phyloP scores from a whole-genome alignment of 768 basidiomycete species.

The Amanita inopinata region DNA sequence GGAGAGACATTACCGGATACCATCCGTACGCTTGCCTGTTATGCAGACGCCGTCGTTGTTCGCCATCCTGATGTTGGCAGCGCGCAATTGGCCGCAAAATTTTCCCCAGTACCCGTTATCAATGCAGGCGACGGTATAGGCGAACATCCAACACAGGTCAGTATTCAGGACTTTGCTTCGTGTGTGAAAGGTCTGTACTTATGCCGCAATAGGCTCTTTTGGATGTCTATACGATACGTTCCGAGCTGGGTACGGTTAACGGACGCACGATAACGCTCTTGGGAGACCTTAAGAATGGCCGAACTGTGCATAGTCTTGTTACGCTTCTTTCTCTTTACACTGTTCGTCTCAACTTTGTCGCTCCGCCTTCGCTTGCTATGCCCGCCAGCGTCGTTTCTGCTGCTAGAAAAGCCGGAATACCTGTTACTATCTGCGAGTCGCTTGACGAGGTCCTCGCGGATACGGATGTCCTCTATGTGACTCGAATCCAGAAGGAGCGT shows the following conservation, averaged over 20 bases:
- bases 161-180: conserved; percentile 14
- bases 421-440: conserved; percentile 73
- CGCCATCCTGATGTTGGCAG: conserved; percentile 93
- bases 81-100: conserved; percentile 93
- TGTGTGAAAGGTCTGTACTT: conserved; percentile 3
- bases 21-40: conserved; percentile 88
- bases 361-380: conserved; percentile 82
- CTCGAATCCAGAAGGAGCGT: conserved; percentile 91
- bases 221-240: conserved; percentile 92
- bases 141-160: conserved; percentile 91
- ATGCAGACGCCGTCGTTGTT: conserved; percentile 89
- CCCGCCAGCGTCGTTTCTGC: conserved; percentile 75
- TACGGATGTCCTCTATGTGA: conserved; percentile 96
- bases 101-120: conserved; percentile 88
- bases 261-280: conserved; percentile 88
- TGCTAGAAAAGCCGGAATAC: conserved; percentile 76
- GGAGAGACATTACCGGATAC: conserved; percentile 93
- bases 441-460: conserved; percentile 85
- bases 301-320: conserved; percentile 95
- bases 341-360: conserved; percentile 92
- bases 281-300: conserved; percentile 95
- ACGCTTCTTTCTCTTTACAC: conserved; percentile 86
- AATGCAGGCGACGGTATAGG: conserved; percentile 97
- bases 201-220: conserved; percentile 52
- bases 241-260: conserved; percentile 96